Evolutionary conservation across 1,284 basidiomycete genomes (phyloP), one percentile per base, ranked within the genome.

Genomic region (Cryptococcus depauperatus): DNA sequence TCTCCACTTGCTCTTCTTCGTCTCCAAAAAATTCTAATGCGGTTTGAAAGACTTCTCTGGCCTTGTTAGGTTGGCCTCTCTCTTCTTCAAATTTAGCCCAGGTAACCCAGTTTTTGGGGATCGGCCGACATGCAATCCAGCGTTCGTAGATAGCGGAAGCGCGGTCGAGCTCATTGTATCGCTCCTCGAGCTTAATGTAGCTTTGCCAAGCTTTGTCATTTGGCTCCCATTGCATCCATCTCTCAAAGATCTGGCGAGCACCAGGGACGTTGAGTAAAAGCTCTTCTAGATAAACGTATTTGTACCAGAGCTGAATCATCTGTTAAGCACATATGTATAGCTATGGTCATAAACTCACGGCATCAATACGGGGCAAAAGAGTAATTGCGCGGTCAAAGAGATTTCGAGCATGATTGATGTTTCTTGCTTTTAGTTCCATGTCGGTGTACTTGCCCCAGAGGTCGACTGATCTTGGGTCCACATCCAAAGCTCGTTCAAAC

Each of bases 221-320:
- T 0, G 95, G 95, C 68, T 98, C 91, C 95, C 95, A 98, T 54
- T 85, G 79, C 90, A 98, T 95, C 93, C 93, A 98, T 38, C 93
- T 79, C 71, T 99, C 95, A 61, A 98, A 98, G 47, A 98, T 87
- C 67, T 97, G 92, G 9, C 93, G 82, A 1, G 92, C 91, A 25
- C 93, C 93, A 1, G 88, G 79, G 29, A 98, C 82, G 64, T 99
- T 98, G 61, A 93, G 86, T 11, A 99, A 78, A 3, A 99, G 79
- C 69, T 99, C 93, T 68, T 99, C 93, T 44, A 98, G 80, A 72
- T 96, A 96, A 44, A 98, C 93, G 54, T 96, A 98, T 72, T 96
- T 96, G 78, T 96, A 96, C 93, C 92, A 96, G 4, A 93, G 75
- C 62, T 89, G 82, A 13, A 40, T 18, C 13, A 37, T 22, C 44